phyloP scores from a whole-genome alignment of 768 basidiomycete genomes.

The Tylopilus subfusipes region DNA sequence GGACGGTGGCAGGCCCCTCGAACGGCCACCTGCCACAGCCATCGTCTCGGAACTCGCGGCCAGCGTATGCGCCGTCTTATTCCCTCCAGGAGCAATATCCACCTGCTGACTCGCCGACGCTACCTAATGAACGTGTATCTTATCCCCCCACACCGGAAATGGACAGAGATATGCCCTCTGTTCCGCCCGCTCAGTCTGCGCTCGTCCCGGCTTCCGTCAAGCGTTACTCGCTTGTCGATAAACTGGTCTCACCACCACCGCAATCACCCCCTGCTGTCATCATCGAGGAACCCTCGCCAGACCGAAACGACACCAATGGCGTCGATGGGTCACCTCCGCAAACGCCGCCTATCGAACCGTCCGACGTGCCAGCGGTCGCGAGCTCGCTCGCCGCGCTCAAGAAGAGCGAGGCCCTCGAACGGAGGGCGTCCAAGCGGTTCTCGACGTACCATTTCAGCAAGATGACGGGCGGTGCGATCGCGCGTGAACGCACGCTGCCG shows the following conservation, averaged over 20 bases:
- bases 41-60: slow-evolving; percentile 14
- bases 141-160: slow-evolving; percentile 20
- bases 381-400: slow-evolving; percentile 86
- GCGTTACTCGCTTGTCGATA: slow-evolving; percentile 77
- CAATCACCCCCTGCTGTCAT: slow-evolving; percentile 49
- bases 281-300: slow-evolving; percentile 29
- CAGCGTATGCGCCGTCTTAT: slow-evolving; percentile 1
- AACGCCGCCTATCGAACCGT: slow-evolving; percentile 36
- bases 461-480: slow-evolving; percentile 64
- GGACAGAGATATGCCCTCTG: slow-evolving; percentile 27
- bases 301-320: slow-evolving; percentile 29
- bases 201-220: slow-evolving; percentile 65
- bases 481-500: slow-evolving; percentile 46
- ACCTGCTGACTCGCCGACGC: slow-evolving; percentile 10
- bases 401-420: slow-evolving; percentile 79
- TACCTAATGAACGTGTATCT: slow-evolving; percentile 5
- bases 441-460: slow-evolving; percentile 93
- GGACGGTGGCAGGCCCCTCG: not conserved
- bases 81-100: slow-evolving; percentile 5
- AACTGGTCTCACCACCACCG: slow-evolving; percentile 46
- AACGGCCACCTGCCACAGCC: slow-evolving; percentile 20
- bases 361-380: slow-evolving; percentile 63
- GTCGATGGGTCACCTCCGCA: slow-evolving; percentile 30
- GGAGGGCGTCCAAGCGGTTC: slow-evolving; percentile 93
- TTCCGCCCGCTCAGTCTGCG: slow-evolving; percentile 20